Conservation (phyloP, 1,284 basidiomycete species). For the Moesziomyces sp. region DNA sequence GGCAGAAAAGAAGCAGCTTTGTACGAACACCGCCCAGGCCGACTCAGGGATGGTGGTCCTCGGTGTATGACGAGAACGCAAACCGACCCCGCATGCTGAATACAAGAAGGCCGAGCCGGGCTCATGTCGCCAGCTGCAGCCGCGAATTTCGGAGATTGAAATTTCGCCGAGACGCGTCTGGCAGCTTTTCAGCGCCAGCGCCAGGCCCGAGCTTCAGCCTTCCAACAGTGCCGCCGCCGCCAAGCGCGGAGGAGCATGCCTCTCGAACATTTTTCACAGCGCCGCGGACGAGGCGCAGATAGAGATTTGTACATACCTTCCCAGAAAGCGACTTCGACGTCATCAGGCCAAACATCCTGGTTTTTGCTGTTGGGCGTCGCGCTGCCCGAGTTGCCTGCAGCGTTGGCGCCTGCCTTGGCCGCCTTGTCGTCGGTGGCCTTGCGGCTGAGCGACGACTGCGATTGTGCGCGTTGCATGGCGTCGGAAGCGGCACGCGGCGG, state of each 20-base stretch:
- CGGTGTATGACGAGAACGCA: slow-evolving; percentile 20
- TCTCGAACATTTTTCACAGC: background rate
- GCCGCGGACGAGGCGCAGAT: background rate
- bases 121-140: slow-evolving; percentile 7
- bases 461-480: slow-evolving; percentile 51
- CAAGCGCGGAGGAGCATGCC: background rate
- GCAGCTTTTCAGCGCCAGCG: slow-evolving; percentile 3
- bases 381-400: slow-evolving; percentile 12
- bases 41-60: slow-evolving; percentile 24
- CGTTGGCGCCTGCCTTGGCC: slow-evolving; percentile 12
- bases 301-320: slow-evolving; percentile 57
- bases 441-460: slow-evolving; percentile 15
- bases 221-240: slow-evolving; percentile 22
- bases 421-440: slow-evolving; percentile 16
- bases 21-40: background rate
- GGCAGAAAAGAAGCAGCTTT: background rate
- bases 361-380: slow-evolving; percentile 53
- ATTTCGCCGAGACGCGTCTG: slow-evolving; percentile 31
- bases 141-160: slow-evolving; percentile 24
- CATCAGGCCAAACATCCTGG: slow-evolving; percentile 69
- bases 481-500: slow-evolving; percentile 41
- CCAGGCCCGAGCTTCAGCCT: slow-evolving; percentile 6
- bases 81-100: background rate
- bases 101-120: slow-evolving; percentile 10
- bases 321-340: slow-evolving; percentile 69